phyloP scores from a whole-genome alignment of 2,329 filamentous ascomycete species.

The Elsinoe ampelina region DNA sequence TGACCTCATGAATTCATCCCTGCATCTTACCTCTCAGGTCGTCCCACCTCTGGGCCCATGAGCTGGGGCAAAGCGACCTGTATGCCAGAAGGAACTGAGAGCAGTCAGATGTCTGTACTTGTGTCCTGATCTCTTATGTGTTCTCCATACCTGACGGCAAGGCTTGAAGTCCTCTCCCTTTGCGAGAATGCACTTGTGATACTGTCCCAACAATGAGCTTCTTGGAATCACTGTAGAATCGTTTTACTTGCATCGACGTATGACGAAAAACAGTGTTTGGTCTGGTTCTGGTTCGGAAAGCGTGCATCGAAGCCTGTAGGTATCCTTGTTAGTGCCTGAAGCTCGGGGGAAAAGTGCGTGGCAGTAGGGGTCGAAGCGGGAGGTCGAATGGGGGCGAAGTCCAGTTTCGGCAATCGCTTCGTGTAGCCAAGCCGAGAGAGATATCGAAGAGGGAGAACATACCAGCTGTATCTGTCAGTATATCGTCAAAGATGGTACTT shows the following conservation, averaged over 20 bases:
- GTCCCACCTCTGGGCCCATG: constrained; percentile 92
- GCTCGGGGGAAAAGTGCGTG: too few relatives aligned
- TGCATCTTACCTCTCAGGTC: constrained; percentile 75
- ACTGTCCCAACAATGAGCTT: constrained; percentile 41
- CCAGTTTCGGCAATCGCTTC: background rate
- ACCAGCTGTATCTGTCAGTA: constrained; percentile 24
- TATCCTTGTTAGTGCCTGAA: constrained; percentile 5
- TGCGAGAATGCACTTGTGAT: constrained; percentile 98
- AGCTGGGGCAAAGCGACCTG: constrained; percentile 91
- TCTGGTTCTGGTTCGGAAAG: constrained; percentile 96
- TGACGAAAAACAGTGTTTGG: constrained; percentile 79
- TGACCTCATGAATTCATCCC: background rate
- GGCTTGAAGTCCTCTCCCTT: constrained; percentile 98
- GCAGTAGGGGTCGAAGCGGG: too few relatives aligned
- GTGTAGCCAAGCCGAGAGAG: background rate
- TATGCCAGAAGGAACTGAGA: constrained; percentile 91
- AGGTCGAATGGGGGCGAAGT: background rate
- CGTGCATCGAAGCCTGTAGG: constrained; percentile 86
- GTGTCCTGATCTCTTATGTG: background rate
- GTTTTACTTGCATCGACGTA: too few relatives aligned
- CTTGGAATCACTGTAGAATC: too few relatives aligned
- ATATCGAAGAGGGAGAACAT: constrained; percentile 17
- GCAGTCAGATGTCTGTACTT: background rate
- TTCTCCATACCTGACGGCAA: constrained; percentile 73
- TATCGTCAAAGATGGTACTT: background rate